Percentiles rank a stretch among this genome's conserved stretches.
These are phyloP conservation scores for Cyclotella choctawhatcheeana DNA, from an alignment of 108 stramenopile genomes.

Conservation along the genomic window DNA sequence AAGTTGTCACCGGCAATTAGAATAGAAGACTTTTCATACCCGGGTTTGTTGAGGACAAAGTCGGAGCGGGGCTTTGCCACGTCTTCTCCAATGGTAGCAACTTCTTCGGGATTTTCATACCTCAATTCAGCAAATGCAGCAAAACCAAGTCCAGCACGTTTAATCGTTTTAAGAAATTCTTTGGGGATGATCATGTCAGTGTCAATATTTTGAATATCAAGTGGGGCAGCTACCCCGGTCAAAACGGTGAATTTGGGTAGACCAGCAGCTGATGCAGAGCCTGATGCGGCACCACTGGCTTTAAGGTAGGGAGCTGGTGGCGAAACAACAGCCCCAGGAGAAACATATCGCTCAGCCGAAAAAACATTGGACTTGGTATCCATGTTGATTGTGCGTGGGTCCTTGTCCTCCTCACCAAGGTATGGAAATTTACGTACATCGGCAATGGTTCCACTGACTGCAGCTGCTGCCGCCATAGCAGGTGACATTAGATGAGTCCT, in stretches of 20 bases:
- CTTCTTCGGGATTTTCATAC: conserved; percentile 88
- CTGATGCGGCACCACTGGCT: conserved; percentile 20
- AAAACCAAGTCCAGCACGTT: conserved; percentile 91
- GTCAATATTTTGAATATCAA: conserved; percentile 95
- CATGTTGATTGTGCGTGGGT: conserved; percentile 57
- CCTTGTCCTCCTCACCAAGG: conserved; percentile 65
- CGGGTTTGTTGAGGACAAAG: conserved; percentile 89
- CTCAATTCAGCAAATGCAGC: conserved; percentile 93
- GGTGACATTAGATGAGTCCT: conserved; percentile 93
- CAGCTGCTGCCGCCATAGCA: conserved; percentile 93
- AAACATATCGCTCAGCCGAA: conserved; percentile 60
- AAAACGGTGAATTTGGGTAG: conserved; percentile 76
- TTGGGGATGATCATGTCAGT: conserved; percentile 98
- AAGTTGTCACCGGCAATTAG: conserved; percentile 95
- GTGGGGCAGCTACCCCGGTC: conserved; percentile 84
- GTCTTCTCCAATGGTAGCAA: conserved; percentile 85
- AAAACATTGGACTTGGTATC: conserved; percentile 67
- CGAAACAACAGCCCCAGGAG: conserved; percentile 75
- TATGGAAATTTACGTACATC: conserved; percentile 89
- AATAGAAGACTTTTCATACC: conserved; percentile 80
- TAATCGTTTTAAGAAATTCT: conserved; percentile 95
- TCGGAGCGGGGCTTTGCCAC: conserved; percentile 72
- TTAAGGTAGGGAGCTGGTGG: conserved; percentile 77
- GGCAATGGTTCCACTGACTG: conserved; percentile 82
- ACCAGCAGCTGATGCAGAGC: conserved; percentile 65